phyloP scores from a whole-genome alignment of 768 basidiomycete genomes.

The Tulasnella sp. region DNA sequence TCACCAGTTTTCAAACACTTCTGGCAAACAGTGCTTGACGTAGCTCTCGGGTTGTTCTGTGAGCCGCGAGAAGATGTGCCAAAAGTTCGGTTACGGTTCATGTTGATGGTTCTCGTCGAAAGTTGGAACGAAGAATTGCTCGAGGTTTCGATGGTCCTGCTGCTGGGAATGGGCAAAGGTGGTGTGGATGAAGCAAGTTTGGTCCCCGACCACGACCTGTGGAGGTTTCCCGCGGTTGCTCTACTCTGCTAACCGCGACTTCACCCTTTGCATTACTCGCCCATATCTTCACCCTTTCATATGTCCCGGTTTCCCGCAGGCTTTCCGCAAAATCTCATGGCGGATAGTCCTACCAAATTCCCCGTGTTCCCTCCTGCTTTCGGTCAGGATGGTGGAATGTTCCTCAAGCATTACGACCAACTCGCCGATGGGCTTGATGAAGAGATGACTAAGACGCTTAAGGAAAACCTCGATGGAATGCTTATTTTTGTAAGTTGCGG shows the following conservation, averaged over 20 bases:
- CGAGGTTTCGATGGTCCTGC: neutral
- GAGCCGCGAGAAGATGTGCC: constrained; percentile 35
- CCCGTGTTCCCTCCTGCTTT: neutral
- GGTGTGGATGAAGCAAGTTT: neutral
- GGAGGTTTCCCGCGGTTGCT: neutral
- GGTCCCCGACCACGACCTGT: neutral
- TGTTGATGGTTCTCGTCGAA: neutral
- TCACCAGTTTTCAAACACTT: constrained; percentile 67
- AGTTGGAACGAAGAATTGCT: neutral
- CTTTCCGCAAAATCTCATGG: neutral
- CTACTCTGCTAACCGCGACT: neutral
- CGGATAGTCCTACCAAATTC: neutral
- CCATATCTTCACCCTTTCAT: neutral
- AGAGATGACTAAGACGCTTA: neutral
- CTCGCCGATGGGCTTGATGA: neutral
- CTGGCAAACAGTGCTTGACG: constrained; percentile 65
- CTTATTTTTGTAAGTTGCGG: neutral
- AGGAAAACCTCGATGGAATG: neutral
- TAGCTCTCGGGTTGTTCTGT: constrained; percentile 54
- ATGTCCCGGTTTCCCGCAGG: neutral
- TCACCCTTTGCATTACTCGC: neutral
- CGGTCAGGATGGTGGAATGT: neutral
- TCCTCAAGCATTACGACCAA: neutral
- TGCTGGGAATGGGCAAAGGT: no score
- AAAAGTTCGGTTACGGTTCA: neutral